phyloP scores from a whole-genome alignment of 2,329 filamentous ascomycete species.

The Ceratocystis albifundus region DNA sequence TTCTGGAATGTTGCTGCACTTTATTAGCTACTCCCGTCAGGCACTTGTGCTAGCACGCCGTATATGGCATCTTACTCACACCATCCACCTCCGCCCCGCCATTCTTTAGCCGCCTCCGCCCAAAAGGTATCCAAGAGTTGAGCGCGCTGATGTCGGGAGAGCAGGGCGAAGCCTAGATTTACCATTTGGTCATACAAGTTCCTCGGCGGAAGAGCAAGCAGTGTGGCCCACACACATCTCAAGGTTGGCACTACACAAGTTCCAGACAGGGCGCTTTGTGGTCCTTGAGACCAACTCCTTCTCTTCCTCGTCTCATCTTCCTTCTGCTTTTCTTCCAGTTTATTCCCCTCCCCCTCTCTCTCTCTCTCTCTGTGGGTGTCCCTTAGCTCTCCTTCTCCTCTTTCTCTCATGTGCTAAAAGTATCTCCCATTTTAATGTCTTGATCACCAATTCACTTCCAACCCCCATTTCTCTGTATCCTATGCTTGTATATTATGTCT shows the following conservation, averaged over 20 bases:
- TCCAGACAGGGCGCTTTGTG: constrained; percentile 6
- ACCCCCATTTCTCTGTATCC: neutral
- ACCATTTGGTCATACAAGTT: neutral
- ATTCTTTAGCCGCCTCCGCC: neutral
- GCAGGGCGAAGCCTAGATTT: neutral
- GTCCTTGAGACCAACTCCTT: neutral
- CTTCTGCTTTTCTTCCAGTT: neutral
- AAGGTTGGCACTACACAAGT: constrained; percentile 11
- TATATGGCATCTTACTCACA: neutral
- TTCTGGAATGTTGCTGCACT: constrained; percentile 1
- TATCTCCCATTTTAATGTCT: neutral
- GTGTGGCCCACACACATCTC: neutral
- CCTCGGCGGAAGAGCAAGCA: neutral
- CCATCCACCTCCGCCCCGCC: neutral
- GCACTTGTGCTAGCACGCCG: neutral
- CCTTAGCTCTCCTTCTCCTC: neutral
- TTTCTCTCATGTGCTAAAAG: neutral
- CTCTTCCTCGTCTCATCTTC: neutral
- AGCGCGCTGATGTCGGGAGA: neutral
- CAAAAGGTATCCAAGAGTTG: neutral
- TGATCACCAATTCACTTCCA: neutral
- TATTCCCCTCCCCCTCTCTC: neutral
- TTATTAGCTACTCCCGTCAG: neutral
- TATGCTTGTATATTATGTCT: neutral
- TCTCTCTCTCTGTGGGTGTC: too few relatives aligned